A percentile compares a stretch with the other conserved stretches of the same genome.
phyloP scores from a whole-genome alignment of 83 land plant species.

The Thuja plicata region DNA sequence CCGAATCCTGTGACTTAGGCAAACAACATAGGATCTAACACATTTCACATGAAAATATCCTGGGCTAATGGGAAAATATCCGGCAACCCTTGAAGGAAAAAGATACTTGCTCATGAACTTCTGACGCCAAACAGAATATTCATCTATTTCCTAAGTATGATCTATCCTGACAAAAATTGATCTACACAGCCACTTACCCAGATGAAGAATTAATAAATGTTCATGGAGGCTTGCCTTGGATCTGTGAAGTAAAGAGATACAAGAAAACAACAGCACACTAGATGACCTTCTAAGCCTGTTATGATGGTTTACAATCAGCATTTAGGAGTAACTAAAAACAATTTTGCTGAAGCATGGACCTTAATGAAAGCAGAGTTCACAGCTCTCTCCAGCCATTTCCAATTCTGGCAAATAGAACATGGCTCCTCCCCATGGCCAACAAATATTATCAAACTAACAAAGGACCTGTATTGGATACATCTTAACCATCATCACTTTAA shows the following conservation, averaged over 20 bases:
- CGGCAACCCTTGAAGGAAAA: neutral
- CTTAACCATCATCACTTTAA: neutral
- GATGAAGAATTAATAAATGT: neutral
- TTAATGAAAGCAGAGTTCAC: neutral
- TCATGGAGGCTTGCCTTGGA: neutral
- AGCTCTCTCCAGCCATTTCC: neutral
- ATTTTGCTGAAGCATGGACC: neutral
- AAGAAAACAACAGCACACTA: neutral
- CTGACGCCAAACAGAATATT: neutral
- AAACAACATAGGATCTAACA: neutral
- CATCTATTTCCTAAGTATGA: neutral
- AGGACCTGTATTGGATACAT: neutral
- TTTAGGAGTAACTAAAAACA: neutral
- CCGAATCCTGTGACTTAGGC: no score
- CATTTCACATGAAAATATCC: neutral
- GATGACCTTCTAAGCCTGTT: neutral
- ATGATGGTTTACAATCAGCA: neutral
- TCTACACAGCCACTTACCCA: neutral
- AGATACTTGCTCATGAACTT: neutral
- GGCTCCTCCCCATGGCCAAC: neutral
- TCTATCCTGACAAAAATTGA: neutral
- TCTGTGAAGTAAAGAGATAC: neutral
- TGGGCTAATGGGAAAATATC: neutral
- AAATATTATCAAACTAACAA: neutral
- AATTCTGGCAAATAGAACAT: neutral